Conservation (phyloP, 306 rosid species). For the Prosopis cineraria region DNA sequence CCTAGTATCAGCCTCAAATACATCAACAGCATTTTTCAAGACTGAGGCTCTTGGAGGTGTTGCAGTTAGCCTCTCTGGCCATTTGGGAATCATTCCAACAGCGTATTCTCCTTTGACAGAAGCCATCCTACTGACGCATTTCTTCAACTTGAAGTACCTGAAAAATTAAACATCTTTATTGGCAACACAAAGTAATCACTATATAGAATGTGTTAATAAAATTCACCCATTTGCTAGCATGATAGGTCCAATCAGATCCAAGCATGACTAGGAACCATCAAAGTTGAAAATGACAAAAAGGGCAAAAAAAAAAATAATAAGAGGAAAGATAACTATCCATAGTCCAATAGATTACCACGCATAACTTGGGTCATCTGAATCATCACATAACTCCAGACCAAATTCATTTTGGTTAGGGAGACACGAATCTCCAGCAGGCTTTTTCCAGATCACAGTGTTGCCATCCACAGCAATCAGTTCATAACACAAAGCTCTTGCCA, state of each 20-base stretch:
- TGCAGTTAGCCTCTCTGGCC: constrained; percentile 82
- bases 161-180: constrained; percentile 38
- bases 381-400: constrained; percentile 77
- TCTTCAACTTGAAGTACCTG: constrained; percentile 87
- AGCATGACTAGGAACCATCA: background rate
- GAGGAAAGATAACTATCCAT: constrained; percentile 19
- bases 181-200: constrained; percentile 19
- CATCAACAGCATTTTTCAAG: constrained; percentile 71
- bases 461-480: constrained; percentile 84
- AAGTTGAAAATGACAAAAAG: constrained; percentile 4
- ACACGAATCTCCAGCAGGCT: constrained; percentile 70
- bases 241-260: background rate
- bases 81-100: constrained; percentile 80
- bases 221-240: constrained; percentile 1
- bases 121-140: constrained; percentile 71
- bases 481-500: constrained; percentile 89
- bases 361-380: constrained; percentile 67
- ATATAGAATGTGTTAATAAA: background rate
- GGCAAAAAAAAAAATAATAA: constrained; percentile 24
- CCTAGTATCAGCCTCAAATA: constrained; percentile 77
- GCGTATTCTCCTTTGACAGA: constrained; percentile 74
- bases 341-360: constrained; percentile 68
- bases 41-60: constrained; percentile 63
- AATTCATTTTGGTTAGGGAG: constrained; percentile 84
- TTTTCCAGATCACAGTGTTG: constrained; percentile 92